Base-by-base conservation (phyloP, 768 basidiomycete species). In the Hortiboletus campestris region DNA sequence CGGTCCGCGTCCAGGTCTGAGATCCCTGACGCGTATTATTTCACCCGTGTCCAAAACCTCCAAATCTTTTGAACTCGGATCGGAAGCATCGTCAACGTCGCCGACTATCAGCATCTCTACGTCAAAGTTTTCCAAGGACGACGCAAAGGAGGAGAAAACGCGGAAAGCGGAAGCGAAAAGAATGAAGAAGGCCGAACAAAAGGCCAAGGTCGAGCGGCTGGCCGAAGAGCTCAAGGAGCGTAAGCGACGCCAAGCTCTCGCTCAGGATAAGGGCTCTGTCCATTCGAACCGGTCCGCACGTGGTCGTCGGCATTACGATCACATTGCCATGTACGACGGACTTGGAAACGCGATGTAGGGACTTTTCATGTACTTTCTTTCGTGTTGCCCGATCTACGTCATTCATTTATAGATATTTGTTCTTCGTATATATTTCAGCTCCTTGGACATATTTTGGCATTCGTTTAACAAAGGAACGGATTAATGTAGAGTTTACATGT, bases 191-290 rank as follows among this genome's bases (percentile, higher is more conserved):
- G 74, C 76, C 11, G 71, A 75, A 49, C 67, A 73, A 46, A 71
- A 73, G 34, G 72, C 72, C 51, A 74, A 67, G 59, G 69, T 67
- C 32, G 76, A 78, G 54, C 72, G 72, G 48, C 69, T 81, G 32
- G 80, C 80, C n/a, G 63, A 70, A 52, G 73, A 79, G 45, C 70
- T 81, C 57, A 78, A 76, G 64, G 71, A 72, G 48, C 70, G 65
- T 63, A 58, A 66, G 68, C 62, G 72, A 56, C 73, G 72, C 13
- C 64, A 65, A 43, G 57, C 53, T 8, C 65, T 68, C 3, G 65
- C 67, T 9, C 51, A 53, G 13, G 76, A 77, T 43, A 66, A 50
- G 55, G 51, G 32, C 1, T 78, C 76, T 28, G 34, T 68, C 0
- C 64, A 58, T 35, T 75, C 74, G 2, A 44, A 59, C 9, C 57